phyloP scores from a whole-genome alignment of 2,329 filamentous ascomycete genomes.

The Monilinia fructicola region DNA sequence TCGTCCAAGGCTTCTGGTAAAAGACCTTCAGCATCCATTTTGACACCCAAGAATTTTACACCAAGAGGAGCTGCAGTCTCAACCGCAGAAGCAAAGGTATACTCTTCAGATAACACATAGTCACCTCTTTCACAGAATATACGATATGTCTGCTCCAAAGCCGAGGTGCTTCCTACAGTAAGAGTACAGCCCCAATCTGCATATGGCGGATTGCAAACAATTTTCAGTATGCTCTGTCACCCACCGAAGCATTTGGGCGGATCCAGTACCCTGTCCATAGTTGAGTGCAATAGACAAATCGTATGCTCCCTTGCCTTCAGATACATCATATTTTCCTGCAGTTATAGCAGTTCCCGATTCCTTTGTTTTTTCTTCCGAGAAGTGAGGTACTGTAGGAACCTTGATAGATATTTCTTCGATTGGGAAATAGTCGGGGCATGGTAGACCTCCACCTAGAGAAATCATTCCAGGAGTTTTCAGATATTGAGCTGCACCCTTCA shows the following conservation, averaged over 20 bases:
- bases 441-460: slow-evolving; percentile 88
- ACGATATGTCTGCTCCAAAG: slow-evolving; percentile 78
- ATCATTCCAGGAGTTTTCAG: slow-evolving; percentile 77
- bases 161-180: slow-evolving; percentile 81
- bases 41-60: slow-evolving; percentile 57
- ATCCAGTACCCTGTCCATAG: slow-evolving; percentile 84
- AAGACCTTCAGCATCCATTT: slow-evolving; percentile 66
- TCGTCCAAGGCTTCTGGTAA: slow-evolving; percentile 61
- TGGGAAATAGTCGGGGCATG: slow-evolving; percentile 89
- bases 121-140: slow-evolving; percentile 79
- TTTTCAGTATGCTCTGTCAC: slow-evolving; percentile 92
- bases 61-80: slow-evolving; percentile 65
- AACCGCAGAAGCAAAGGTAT: slow-evolving; percentile 76
- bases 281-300: slow-evolving; percentile 90
- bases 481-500: slow-evolving; percentile 42
- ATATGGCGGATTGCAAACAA: slow-evolving; percentile 84
- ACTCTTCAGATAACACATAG: slow-evolving; percentile 82
- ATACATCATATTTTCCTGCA: slow-evolving; percentile 82
- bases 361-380: slow-evolving; percentile 67
- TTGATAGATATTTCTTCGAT: slow-evolving; percentile 75
- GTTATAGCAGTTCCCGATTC: slow-evolving; percentile 59
- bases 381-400: slow-evolving; percentile 67
- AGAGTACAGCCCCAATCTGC: slow-evolving; percentile 85
- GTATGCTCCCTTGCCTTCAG: slow-evolving; percentile 53
- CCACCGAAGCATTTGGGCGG: slow-evolving; percentile 84